A percentile compares a stretch with the other conserved stretches of the same genome.
phyloP scores from a whole-genome alignment of 1,284 basidiomycete genomes.

The Irpex sp. region DNA sequence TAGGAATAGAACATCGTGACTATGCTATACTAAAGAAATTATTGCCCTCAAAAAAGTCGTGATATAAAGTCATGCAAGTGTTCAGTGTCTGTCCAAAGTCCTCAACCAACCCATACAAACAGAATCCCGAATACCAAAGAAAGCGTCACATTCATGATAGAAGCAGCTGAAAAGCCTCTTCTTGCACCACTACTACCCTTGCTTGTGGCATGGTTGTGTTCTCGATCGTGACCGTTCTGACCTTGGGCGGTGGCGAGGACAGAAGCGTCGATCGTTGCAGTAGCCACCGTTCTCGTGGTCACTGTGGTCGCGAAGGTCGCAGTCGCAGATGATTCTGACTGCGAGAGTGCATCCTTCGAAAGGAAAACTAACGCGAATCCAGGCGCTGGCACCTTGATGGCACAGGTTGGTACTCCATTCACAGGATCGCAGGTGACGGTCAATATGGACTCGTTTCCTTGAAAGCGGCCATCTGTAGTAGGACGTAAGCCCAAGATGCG shows the following conservation, averaged over 20 bases:
- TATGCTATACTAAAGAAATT: too few species aligned
- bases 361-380: conserved; percentile 74
- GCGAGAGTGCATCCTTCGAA: conserved; percentile 37
- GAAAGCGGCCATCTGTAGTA: conserved; percentile 23
- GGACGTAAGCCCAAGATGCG: background rate
- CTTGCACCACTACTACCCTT: background rate
- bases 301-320: conserved; percentile 56
- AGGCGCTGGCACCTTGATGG: conserved; percentile 65
- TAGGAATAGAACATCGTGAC: too few species aligned
- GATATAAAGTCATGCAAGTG: too few species aligned
- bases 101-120: background rate
- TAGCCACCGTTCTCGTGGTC: conserved; percentile 34
- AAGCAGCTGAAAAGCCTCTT: background rate
- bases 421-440: conserved; percentile 49
- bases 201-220: background rate
- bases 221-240: background rate
- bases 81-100: background rate
- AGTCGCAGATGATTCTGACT: conserved; percentile 34
- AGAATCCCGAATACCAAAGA: background rate
- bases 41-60: too few species aligned
- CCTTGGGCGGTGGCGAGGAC: background rate
- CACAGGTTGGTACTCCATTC: conserved; percentile 43
- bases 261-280: background rate
- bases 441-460: conserved; percentile 46
- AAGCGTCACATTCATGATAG: background rate